These are phyloP conservation scores for Terfezia boudieri DNA, from an alignment of 495 filamentous ascomycete species.

Conservation along the genomic window DNA sequence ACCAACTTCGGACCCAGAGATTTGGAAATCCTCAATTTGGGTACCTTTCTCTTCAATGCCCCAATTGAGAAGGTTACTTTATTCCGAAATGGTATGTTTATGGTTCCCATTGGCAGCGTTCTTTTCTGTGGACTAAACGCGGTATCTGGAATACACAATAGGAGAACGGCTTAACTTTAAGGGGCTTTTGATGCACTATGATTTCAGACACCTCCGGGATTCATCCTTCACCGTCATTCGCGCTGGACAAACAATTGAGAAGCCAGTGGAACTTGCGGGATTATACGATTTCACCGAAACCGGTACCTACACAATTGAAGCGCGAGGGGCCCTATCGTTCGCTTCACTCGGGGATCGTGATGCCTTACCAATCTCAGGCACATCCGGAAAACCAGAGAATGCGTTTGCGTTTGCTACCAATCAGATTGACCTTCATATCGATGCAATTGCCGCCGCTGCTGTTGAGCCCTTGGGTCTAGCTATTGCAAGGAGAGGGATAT, in stretches of 20 bases:
- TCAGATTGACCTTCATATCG: conserved; percentile 26
- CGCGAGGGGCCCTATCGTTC: conserved; percentile 25
- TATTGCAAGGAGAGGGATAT: conserved; percentile 28
- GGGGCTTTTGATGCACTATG: conserved; percentile 32
- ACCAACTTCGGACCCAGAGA: conserved; percentile 34
- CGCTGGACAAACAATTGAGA: conserved; percentile 31
- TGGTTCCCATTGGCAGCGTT: neutral
- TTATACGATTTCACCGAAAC: conserved; percentile 33
- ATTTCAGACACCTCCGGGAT: conserved; percentile 23
- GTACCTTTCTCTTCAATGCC: conserved; percentile 35
- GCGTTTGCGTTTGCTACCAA: too few relatives aligned
- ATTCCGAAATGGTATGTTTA: conserved; percentile 27
- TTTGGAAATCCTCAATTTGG: conserved; percentile 37
- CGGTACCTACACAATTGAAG: conserved; percentile 27
- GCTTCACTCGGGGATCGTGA: too few relatives aligned
- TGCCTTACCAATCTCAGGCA: too few relatives aligned
- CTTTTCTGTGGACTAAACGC: neutral
- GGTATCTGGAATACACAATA: conserved; percentile 9
- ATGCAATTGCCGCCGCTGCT: too few relatives aligned
- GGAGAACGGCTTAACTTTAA: conserved; percentile 31
- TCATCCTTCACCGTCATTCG: conserved; percentile 34
- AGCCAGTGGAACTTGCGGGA: conserved; percentile 31
- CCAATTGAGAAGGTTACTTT: conserved; percentile 40
- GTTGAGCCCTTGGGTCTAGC: too few relatives aligned
- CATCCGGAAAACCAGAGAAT: too few relatives aligned